A percentile compares a stretch with the other conserved stretches of the same genome.
phyloP scores from a whole-genome alignment of 805 yeast species.

The Lipomyces orientalis region DNA sequence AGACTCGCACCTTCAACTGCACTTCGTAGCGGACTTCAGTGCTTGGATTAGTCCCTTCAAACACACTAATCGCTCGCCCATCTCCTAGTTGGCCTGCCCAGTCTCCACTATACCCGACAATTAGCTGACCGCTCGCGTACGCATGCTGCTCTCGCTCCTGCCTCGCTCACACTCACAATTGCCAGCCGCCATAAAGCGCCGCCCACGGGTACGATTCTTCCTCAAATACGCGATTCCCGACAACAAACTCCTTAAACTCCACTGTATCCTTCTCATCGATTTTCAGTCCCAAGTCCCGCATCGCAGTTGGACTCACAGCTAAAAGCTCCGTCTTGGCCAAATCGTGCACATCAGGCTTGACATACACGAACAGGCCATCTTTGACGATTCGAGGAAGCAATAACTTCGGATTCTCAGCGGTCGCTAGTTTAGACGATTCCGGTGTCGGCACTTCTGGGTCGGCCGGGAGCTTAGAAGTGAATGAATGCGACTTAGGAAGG shows the following conservation, averaged over 20 bases:
- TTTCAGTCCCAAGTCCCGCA: conserved; percentile 64
- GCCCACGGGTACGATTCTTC: conserved; percentile 72
- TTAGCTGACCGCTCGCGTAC: neutral
- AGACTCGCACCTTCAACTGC: conserved; percentile 58
- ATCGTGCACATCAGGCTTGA: conserved; percentile 61
- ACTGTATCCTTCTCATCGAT: conserved; percentile 50
- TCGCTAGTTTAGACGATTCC: conserved; percentile 42
- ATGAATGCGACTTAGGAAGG: conserved; percentile 42
- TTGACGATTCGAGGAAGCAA: conserved; percentile 59
- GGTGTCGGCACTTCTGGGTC: conserved; percentile 50
- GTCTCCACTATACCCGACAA: conserved; percentile 56
- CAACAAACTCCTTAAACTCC: conserved; percentile 59
- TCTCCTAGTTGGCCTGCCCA: conserved; percentile 98
- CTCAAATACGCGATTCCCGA: conserved; percentile 60
- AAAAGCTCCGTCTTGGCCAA: conserved; percentile 54
- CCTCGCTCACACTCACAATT: conserved; percentile 52
- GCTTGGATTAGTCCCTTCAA: conserved; percentile 61
- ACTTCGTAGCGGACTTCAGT: conserved; percentile 60
- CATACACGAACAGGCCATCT: conserved; percentile 75
- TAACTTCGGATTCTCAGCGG: conserved; percentile 42
- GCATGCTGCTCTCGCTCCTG: neutral
- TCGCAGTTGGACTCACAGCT: conserved; percentile 63
- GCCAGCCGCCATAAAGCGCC: conserved; percentile 94
- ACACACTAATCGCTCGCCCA: conserved; percentile 85
- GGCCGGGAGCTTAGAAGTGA: conserved; percentile 47